Evolutionary conservation across 1,139 yeast species (phyloP), one percentile per base, ranked within the genome.

Genomic region (Diutina neorugosa): DNA sequence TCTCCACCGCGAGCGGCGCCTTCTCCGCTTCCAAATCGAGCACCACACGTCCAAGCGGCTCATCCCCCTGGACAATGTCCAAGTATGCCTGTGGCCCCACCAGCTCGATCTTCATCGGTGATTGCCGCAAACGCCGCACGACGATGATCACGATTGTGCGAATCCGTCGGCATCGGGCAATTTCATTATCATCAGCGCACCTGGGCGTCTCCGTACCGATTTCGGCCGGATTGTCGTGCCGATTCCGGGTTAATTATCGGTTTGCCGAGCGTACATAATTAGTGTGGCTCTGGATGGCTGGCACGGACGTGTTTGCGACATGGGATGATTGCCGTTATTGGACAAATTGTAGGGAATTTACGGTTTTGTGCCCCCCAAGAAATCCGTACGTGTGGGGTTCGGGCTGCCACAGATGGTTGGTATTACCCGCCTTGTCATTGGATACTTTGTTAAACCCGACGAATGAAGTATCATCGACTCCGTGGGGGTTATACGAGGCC

Each of bases 1-100:
- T 83, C 46, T 70, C 68, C 1, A 74, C 62, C 0, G 91, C 73
- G 54, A 71, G 70, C 3, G 95, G 94, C 0, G 94, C 91, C 52
- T 65, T 54, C 40, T 67, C 69, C 44, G 69, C 69, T 52, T 62
- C 73, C 37, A 87, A 70, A 62, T 85, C 84, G 34, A 83, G 61
- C 1, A 87, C 89, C 1, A 88, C 67, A 54, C 96, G 71, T 0
- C 96, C 96, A 1, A 72, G 60, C 1, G 68, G 63, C 12, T 62
- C 65, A 0, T 64, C 71, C 16, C 76, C 77, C 25, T 84, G 76
- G 1, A 71, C 57, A 14, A 87, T 69, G 63, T 87, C 96, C 14
- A 87, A 61, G 62, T 65, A 87, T 0, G 76, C 83, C 46, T 67
- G 60, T 1, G 69, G 68, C 54, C 68, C 60, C 3, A 66, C 59